phyloP scores from a whole-genome alignment of 163 green algal species.

The Picocystis sp. region DNA sequence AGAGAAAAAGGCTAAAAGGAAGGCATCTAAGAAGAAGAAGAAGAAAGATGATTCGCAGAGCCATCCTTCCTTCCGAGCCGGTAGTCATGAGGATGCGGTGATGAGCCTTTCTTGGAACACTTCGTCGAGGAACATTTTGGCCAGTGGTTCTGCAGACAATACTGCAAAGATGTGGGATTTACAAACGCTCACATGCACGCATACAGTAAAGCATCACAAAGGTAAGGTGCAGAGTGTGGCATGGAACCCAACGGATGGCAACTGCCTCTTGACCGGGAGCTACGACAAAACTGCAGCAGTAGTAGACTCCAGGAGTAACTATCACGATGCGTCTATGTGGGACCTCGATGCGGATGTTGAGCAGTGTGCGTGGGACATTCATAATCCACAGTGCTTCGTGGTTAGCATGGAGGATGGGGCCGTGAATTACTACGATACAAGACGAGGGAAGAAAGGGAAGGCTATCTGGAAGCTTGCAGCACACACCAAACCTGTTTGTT shows the following conservation, averaged over 20 bases:
- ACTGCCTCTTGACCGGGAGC: slow-evolving; percentile 68
- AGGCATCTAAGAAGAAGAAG: slow-evolving; percentile 36
- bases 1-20: slow-evolving; percentile 18
- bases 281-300: slow-evolving; percentile 68
- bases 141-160: slow-evolving; percentile 60
- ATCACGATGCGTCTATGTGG: slow-evolving; percentile 32
- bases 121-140: slow-evolving; percentile 74
- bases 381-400: slow-evolving; percentile 60
- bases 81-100: slow-evolving; percentile 73
- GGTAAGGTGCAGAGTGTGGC: slow-evolving; percentile 85
- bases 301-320: slow-evolving; percentile 19
- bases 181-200: slow-evolving; percentile 27
- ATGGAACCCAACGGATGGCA: slow-evolving; percentile 75
- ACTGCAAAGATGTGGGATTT: slow-evolving; percentile 89
- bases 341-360: slow-evolving; percentile 69
- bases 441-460: slow-evolving; percentile 26
- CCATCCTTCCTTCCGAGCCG: slow-evolving; percentile 26
- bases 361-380: slow-evolving; percentile 61
- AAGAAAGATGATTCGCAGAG: slow-evolving; percentile 37
- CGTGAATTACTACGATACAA: slow-evolving; percentile 62
- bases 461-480: slow-evolving; percentile 58
- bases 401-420: slow-evolving; percentile 71
- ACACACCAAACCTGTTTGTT: slow-evolving; percentile 65
- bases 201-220: slow-evolving; percentile 74
- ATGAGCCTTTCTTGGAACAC: slow-evolving; percentile 77